Base-by-base conservation (phyloP, 805 yeast genomes). In the Saccharomycopsis lassenensis region DNA sequence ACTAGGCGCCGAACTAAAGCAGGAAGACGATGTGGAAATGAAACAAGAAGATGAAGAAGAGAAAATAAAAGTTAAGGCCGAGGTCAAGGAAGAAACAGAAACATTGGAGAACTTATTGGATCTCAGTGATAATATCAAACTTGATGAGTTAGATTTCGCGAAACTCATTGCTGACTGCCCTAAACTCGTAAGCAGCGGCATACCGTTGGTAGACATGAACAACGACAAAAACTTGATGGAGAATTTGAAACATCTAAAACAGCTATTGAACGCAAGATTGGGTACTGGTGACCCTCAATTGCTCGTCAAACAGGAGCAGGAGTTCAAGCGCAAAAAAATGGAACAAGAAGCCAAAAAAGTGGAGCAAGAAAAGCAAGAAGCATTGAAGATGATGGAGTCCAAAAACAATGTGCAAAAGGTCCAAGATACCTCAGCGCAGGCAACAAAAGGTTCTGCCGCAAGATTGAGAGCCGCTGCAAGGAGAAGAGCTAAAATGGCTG, bases 381-480 rank as follows among this genome's bases (percentile, higher is more conserved):
- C 14, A 12, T 10, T 17, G 6, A 37, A 34, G n/a, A n/a, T n/a
- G n/a, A n/a, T n/a, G n/a, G n/a, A n/a, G n/a, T n/a, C n/a, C n/a
- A n/a, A n/a, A n/a, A n/a, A n/a, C n/a, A n/a, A n/a, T n/a, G n/a
- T n/a, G n/a, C n/a, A n/a, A n/a, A n/a, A n/a, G n/a, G n/a, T n/a
- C n/a, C n/a, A n/a, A 46, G 10, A 46, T 29, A 3, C 31, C 41
- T 46, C 52, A 3, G 32, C 44, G 14, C 45, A 48, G 18, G 28
- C 54, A 29, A 55, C 59, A 33, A 44, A 48, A 40, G 49, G 58
- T 1, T 54, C 40, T 45, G 71, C 80, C 33, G 87, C 94, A 0
- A 72, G 96, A 54, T 70, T 86, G 66, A 71, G 84, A 43, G 97
- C 95, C 1, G 74, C 89, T 83, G 95, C 95, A n/a, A 80, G 81